Evolutionary conservation across 2,329 filamentous ascomycete genomes (phyloP).

Genomic region (Aspergillus fijiensis): DNA sequence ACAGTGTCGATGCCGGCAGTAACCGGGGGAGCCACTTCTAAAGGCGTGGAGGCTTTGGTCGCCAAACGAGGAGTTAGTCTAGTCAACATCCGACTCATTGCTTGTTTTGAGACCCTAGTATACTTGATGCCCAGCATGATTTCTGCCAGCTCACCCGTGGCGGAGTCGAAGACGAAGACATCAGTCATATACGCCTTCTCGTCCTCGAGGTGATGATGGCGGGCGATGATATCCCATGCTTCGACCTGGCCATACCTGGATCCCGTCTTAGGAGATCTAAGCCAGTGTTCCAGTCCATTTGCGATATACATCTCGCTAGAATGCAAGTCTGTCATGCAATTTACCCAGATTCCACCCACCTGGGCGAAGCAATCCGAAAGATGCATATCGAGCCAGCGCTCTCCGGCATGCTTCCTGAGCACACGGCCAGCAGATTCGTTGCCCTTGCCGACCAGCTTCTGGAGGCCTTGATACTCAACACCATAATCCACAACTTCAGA

Average conservation of each 20-base stretch:
- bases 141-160: slow-evolving; percentile 21
- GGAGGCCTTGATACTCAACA: slow-evolving; percentile 15
- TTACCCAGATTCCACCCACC: slow-evolving; percentile 35
- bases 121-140: slow-evolving; percentile 32
- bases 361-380: slow-evolving; percentile 11
- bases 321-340: slow-evolving; percentile 31
- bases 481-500: slow-evolving; percentile 20
- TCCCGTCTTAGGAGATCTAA: slow-evolving; percentile 21
- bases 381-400: slow-evolving; percentile 26
- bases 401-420: slow-evolving; percentile 7
- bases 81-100: slow-evolving; percentile 16
- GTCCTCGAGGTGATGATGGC: slow-evolving; percentile 14
- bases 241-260: slow-evolving; percentile 8
- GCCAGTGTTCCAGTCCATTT: slow-evolving; percentile 25
- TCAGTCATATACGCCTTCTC: slow-evolving; percentile 25
- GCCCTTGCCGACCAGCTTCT: slow-evolving; percentile 20
- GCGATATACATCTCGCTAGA: slow-evolving; percentile 30
- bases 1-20: not conserved
- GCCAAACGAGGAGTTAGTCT: not conserved
- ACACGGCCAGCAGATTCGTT: slow-evolving; percentile 26
- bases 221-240: slow-evolving; percentile 25
- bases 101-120: slow-evolving; percentile 18
- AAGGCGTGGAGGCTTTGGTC: too few relatives aligned
- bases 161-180: slow-evolving; percentile 33
- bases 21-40: not conserved